These are phyloP conservation scores for Ceratocystis ficicola DNA, from an alignment of 2,329 filamentous ascomycete genomes.

Conservation along the genomic window DNA sequence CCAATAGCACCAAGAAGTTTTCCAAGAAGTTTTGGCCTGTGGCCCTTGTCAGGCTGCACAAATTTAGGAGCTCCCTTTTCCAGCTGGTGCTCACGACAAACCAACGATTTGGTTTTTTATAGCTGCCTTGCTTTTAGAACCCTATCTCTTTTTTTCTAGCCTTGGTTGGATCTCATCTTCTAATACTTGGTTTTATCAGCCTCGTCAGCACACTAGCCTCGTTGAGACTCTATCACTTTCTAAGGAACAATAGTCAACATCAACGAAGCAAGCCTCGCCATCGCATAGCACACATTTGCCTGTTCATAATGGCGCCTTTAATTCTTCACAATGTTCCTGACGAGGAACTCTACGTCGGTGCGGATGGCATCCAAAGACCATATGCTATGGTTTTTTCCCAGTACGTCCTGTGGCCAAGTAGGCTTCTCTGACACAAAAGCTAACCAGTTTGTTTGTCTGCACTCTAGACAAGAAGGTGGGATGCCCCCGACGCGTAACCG, in stretches of 20 bases:
- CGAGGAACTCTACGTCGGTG: slow-evolving; percentile 53
- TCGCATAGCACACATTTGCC: background rate
- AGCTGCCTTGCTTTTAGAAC: background rate
- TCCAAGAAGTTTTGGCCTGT: background rate
- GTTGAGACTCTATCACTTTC: no score
- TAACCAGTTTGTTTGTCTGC: slow-evolving; percentile 1
- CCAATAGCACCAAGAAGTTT: slow-evolving; percentile 12
- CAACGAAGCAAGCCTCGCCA: background rate
- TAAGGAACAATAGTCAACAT: background rate
- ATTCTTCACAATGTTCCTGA: slow-evolving; percentile 58
- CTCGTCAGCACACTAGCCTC: no score
- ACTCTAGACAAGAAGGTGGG: slow-evolving; percentile 41
- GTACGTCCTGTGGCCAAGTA: slow-evolving; percentile 31
- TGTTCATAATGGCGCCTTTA: slow-evolving; percentile 46
- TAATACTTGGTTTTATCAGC: no score
- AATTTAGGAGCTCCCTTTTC: background rate
- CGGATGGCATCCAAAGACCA: slow-evolving; percentile 52
- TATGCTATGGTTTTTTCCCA: slow-evolving; percentile 56
- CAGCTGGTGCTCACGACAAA: background rate
- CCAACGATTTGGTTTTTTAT: background rate
- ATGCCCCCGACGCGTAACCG: slow-evolving; percentile 38
- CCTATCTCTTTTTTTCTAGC: no score
- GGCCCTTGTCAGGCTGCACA: background rate
- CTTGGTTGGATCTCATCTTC: no score
- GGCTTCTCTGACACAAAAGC: background rate